Percentiles rank a stretch among this genome's conserved stretches.
These are phyloP conservation scores for Xylaria acuta DNA, from an alignment of 495 filamentous ascomycete species.

Conservation along the genomic window DNA sequence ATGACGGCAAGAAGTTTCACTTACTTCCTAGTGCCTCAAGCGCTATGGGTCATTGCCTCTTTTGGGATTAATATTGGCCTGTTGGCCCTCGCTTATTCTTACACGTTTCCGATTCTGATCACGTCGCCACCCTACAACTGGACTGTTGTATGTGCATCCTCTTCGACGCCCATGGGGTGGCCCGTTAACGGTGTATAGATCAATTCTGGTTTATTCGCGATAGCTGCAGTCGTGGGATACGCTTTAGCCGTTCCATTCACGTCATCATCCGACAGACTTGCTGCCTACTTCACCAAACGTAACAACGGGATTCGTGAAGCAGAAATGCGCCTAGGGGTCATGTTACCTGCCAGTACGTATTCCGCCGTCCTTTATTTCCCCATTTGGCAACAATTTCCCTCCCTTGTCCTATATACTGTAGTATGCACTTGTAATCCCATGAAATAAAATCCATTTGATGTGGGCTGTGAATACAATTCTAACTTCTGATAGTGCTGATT, in stretches of 20 bases:
- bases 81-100: conserved; percentile 64
- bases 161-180: neutral
- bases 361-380: neutral
- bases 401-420: neutral
- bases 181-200: conserved; percentile 36
- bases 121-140: conserved; percentile 64
- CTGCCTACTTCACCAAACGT: conserved; percentile 59
- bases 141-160: conserved; percentile 41
- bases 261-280: conserved; percentile 60
- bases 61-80: conserved; percentile 61
- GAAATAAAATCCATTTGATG: neutral
- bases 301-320: conserved; percentile 65
- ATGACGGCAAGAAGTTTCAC: conserved; percentile 62
- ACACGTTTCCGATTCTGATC: conserved; percentile 65
- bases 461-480: neutral
- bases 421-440: neutral
- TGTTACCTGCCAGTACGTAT: conserved; percentile 51
- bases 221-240: conserved; percentile 60
- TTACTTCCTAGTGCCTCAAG: conserved; percentile 64
- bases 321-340: conserved; percentile 65
- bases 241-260: conserved; percentile 63
- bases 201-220: conserved; percentile 61
- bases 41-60: conserved; percentile 65
- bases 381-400: neutral
- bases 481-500: conserved; percentile 46